Conservation (phyloP, 371 early-diverging fungal genomes). For the Cokeromyces recurvatus region DNA sequence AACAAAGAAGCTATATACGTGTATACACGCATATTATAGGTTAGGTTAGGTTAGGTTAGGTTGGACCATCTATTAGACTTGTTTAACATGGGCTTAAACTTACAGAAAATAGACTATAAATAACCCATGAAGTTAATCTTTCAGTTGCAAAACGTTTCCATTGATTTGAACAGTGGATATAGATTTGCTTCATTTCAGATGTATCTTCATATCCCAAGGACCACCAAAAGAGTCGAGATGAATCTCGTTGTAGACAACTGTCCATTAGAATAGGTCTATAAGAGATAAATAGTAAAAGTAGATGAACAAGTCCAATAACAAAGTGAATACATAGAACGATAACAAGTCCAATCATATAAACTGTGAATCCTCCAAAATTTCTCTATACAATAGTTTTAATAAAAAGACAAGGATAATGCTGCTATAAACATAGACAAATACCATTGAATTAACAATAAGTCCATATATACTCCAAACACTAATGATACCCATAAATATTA, state of each 20-base stretch:
- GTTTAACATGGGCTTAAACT: too few species aligned
- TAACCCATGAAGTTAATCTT: constrained; percentile 16
- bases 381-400: neutral
- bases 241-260: constrained; percentile 19
- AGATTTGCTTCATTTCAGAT: constrained; percentile 8
- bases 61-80: too few species aligned
- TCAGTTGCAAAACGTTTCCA: constrained; percentile 18
- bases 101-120: constrained; percentile 16
- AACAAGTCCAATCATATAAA: constrained; percentile 7
- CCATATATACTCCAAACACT: constrained; percentile 21
- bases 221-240: constrained; percentile 19
- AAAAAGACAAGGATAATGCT: too few species aligned
- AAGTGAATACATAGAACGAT: constrained; percentile 5
- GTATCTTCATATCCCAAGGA: constrained; percentile 7
- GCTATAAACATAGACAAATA: too few species aligned
- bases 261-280: constrained; percentile 16
- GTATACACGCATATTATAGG: too few species aligned
- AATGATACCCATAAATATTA: constrained; percentile 15
- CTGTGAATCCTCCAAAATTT: constrained; percentile 1
- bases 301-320: constrained; percentile 17
- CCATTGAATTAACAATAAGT: too few species aligned
- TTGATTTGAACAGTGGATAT: neutral
- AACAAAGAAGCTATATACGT: neutral
- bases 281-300: constrained; percentile 12
- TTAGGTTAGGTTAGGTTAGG: too few species aligned